Conservation (phyloP, 768 basidiomycete genomes). For the Imleria badia region DNA sequence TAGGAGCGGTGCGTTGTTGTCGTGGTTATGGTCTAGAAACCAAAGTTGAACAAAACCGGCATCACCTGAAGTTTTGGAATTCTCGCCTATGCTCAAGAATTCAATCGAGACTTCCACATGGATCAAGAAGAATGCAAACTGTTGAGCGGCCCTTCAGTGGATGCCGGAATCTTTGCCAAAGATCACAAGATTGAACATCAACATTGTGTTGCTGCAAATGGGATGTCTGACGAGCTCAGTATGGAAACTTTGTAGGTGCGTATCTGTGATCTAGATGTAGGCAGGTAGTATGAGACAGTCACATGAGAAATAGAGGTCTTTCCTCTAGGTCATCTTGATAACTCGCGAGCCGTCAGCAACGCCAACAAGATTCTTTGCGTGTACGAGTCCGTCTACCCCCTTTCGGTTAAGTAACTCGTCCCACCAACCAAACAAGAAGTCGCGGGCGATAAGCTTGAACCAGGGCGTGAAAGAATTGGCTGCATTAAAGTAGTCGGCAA, state of each 20-base stretch:
- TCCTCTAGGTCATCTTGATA: slow-evolving; percentile 54
- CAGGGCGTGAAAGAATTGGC: slow-evolving; percentile 94
- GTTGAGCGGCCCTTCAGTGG: too few species aligned
- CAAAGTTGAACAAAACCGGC: background rate
- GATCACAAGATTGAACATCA: background rate
- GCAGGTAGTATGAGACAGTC: background rate
- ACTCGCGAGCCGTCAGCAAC: slow-evolving; percentile 74
- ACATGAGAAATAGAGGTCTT: background rate
- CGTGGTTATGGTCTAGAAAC: background rate
- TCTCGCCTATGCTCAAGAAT: background rate
- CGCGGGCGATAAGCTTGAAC: slow-evolving; percentile 97
- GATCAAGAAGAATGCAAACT: background rate
- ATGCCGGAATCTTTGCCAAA: background rate
- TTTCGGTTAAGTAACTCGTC: slow-evolving; percentile 75
- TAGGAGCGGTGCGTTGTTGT: background rate
- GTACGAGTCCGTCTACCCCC: slow-evolving; percentile 52
- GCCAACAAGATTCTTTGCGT: slow-evolving; percentile 50
- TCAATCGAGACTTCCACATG: background rate
- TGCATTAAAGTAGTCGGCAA: slow-evolving; percentile 29
- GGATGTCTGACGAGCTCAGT: too few species aligned
- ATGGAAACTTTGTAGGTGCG: background rate
- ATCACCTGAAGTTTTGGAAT: background rate
- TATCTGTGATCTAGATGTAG: background rate
- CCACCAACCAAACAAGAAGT: slow-evolving; percentile 99
- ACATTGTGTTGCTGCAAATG: too few species aligned